Base-by-base conservation (phyloP, 805 yeast species). In the Sugiyamaella americana region DNA sequence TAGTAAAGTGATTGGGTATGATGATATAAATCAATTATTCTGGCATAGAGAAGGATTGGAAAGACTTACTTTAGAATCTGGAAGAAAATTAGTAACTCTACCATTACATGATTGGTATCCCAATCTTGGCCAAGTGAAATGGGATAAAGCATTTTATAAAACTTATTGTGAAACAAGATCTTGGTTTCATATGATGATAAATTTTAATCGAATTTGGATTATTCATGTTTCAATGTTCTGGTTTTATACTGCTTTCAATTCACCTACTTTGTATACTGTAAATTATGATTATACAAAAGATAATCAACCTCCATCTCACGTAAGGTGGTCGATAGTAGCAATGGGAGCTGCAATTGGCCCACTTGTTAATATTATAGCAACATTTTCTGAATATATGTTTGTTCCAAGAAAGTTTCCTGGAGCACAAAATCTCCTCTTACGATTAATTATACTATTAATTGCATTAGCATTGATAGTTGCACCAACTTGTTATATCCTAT, bases 401-500 rank as follows among this genome's bases (percentile, higher is more conserved):
- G 97, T 94, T 50, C 98, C 98, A 56, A 82, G 98, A 70, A 78
- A 82, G 59, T 94, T 97, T 97, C 95, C 98, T 29, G 98, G 99
- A 68, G 96, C 97, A 66, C 98, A 91, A 72, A 96, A 85, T 65
- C 76, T 93, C 64, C 71, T 87, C 35, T 86, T 95, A 70, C 83
- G 98, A 67, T 74, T 93, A 59, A 63, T 81, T 72, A 83, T 91
- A 64, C 68, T 93, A 64, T 54, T 83, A 42, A 54, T 78, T 41
- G 77, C 88, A 54, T 66, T 83, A 3, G 10, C 70, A 0, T 20
- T 76, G 2, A 76, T 75, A 51, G 54, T 72, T 2, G 58, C 66
- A 0, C 93, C 94, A 0, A 64, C 76, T 0, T 52, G 77, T 2
- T 78, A 74, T 55, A 64, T 82, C n/a, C 69, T 80, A 45, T 54